phyloP scores from a whole-genome alignment of 1,284 basidiomycete genomes.

The Ustilago curta region DNA sequence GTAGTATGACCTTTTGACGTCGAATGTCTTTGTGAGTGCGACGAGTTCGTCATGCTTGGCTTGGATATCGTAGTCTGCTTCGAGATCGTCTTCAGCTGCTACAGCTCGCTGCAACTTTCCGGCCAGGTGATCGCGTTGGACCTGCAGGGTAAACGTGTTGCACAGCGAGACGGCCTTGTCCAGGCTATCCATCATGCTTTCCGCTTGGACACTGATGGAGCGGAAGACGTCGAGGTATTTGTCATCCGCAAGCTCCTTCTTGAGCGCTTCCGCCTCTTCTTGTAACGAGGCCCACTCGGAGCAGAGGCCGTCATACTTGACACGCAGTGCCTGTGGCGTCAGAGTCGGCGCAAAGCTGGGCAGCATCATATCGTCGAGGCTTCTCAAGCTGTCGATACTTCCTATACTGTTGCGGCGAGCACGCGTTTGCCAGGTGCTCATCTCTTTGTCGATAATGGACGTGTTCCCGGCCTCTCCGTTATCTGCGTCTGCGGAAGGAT shows the following conservation, averaged over 20 bases:
- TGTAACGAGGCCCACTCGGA: slow-evolving; percentile 84
- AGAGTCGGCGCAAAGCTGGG: slow-evolving; percentile 40
- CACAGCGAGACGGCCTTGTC: slow-evolving; percentile 89
- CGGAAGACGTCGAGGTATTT: slow-evolving; percentile 95
- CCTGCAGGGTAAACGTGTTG: slow-evolving; percentile 73
- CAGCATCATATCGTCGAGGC: slow-evolving; percentile 45
- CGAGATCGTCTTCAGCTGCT: slow-evolving; percentile 33
- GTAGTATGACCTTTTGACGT: slow-evolving; percentile 77
- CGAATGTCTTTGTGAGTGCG: slow-evolving; percentile 45
- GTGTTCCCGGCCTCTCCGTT: slow-evolving; percentile 24
- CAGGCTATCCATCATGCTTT: slow-evolving; percentile 94
- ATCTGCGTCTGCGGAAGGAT: background rate
- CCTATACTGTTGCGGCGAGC: slow-evolving; percentile 27
- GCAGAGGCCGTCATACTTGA: slow-evolving; percentile 40
- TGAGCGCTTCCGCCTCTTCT: slow-evolving; percentile 81
- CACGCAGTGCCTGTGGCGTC: slow-evolving; percentile 19
- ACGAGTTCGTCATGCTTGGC: slow-evolving; percentile 49
- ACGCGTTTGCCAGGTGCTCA: slow-evolving; percentile 19
- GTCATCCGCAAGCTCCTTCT: slow-evolving; percentile 92
- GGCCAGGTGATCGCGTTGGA: slow-evolving; percentile 33
- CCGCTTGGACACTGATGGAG: slow-evolving; percentile 89
- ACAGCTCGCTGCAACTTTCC: slow-evolving; percentile 23
- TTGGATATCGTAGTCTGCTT: slow-evolving; percentile 29
- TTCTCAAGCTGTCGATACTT: slow-evolving; percentile 43
- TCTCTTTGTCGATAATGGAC: slow-evolving; percentile 48